Base-by-base conservation (phyloP, 2,329 filamentous ascomycete species). In the Trichoderma sp. region DNA sequence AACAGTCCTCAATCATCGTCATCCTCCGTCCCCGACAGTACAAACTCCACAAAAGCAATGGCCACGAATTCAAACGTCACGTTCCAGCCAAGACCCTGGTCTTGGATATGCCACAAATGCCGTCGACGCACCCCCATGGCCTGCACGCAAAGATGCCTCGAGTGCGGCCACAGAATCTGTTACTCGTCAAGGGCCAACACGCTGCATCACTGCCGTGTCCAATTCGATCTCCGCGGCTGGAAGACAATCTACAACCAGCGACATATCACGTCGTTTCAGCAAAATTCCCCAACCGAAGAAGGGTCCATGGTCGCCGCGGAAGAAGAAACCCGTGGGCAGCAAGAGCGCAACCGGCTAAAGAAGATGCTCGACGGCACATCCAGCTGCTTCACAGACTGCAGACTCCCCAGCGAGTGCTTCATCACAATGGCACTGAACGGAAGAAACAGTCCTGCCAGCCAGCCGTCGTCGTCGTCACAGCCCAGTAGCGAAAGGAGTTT, bases 231-330 rank as follows among this genome's bases (percentile, higher is more conserved):
- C 24, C 4, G 2, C 1, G 73, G 72, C 31, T 82, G 80, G 80
- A 70, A 65, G 5, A 57, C 40, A 0, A 72, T 72, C 55, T 76
- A 74, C n/a, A 65, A 74, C n/a, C 81, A 76, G 75, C 73, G 76
- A 3, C 76, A 78, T 33, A 71, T 70, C 37, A 70, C 70, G 19
- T 53, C 59, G 7, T 14, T 24, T 1, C 60, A 53, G 6, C 70
- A 71, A 19, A 37, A 61, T 3, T 29, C 58, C 0, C 13, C 62
- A 1, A 52, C n/a, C 4, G 33, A 33, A 14, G 49, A 55, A 49
- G 43, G 52, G 49, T 53, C 57, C 6, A 6, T 0, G 21, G 58
- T 31, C 70, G 0, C 62, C 60, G 49, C 53, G 6, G 5, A 49
- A 43, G n/a, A 47, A 55, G 16, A 47, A 55, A n/a, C 37, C 57